Conservation (phyloP, 148 eudicot species). For the Oxyria digyna region DNA sequence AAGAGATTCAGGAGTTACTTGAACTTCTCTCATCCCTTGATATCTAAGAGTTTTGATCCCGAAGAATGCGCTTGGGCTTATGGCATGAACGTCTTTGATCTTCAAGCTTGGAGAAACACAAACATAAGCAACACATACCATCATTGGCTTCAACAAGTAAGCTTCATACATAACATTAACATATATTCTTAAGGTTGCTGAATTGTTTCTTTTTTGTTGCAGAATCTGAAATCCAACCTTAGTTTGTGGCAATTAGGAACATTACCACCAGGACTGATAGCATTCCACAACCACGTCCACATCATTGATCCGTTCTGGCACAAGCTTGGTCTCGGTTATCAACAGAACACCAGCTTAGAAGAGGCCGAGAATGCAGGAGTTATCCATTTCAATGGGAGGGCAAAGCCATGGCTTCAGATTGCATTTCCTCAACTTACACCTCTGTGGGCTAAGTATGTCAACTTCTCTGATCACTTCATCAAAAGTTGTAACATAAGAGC, state of each 20-base stretch:
- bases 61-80: conserved; percentile 96
- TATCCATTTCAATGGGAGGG: conserved; percentile 79
- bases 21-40: conserved; percentile 81
- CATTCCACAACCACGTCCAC: conserved; percentile 78
- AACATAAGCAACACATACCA: conserved; percentile 65
- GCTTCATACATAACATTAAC: neutral
- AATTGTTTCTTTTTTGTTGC: neutral
- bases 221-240: conserved; percentile 86
- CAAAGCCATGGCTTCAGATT: conserved; percentile 90
- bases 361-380: conserved; percentile 80
- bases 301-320: conserved; percentile 76
- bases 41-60: conserved; percentile 46
- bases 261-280: conserved; percentile 88
- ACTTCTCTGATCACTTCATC: conserved; percentile 63
- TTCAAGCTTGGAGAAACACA: conserved; percentile 75
- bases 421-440: conserved; percentile 72
- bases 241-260: conserved; percentile 98
- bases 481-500: conserved; percentile 63
- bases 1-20: conserved; percentile 66
- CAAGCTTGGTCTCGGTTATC: conserved; percentile 93
- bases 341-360: conserved; percentile 51
- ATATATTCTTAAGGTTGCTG: no score
- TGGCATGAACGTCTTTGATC: conserved; percentile 89
- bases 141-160: conserved; percentile 77
- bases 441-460: conserved; percentile 66